A percentile compares a stretch with the other conserved stretches of the same genome.
phyloP scores from a whole-genome alignment of 2,329 filamentous ascomycete species.

The Fusarium pininemorale region DNA sequence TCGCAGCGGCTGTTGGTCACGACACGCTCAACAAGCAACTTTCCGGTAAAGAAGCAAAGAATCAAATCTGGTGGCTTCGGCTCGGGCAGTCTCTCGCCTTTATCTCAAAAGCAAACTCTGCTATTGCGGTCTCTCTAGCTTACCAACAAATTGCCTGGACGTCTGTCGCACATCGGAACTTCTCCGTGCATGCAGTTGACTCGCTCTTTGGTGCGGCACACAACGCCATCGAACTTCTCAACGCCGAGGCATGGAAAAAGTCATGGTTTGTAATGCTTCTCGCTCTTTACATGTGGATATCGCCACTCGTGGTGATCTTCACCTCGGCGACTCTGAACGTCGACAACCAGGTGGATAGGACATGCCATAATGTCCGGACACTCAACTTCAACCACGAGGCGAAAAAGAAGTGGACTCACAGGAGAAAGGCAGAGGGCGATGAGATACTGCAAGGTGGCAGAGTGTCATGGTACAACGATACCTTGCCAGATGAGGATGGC shows the following conservation, averaged over 20 bases:
- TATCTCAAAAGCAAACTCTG: neutral
- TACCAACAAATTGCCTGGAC: conserved; percentile 6
- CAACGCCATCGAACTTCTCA: conserved; percentile 14
- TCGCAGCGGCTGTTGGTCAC: neutral
- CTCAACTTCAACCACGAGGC: conserved; percentile 27
- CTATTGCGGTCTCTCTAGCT: neutral
- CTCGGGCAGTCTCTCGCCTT: conserved; percentile 7
- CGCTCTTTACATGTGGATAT: conserved; percentile 21
- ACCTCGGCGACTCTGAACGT: conserved; percentile 25
- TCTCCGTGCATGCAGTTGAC: conserved; percentile 14
- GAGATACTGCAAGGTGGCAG: conserved; percentile 7
- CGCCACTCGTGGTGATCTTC: conserved; percentile 27
- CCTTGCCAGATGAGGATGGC: neutral
- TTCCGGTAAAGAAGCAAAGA: neutral
- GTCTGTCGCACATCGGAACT: neutral
- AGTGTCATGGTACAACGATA: conserved; percentile 16
- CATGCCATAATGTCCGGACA: conserved; percentile 13
- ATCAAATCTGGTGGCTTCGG: conserved; percentile 8
- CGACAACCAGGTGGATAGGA: neutral
- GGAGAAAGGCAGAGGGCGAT: neutral
- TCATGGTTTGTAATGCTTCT: conserved; percentile 24
- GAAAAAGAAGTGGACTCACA: neutral
- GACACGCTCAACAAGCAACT: neutral
- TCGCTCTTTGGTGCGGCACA: conserved; percentile 24
- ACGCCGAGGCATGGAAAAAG: conserved; percentile 22